phyloP scores from a whole-genome alignment of 371 early-diverging fungal species.

The Mucor sp. region DNA sequence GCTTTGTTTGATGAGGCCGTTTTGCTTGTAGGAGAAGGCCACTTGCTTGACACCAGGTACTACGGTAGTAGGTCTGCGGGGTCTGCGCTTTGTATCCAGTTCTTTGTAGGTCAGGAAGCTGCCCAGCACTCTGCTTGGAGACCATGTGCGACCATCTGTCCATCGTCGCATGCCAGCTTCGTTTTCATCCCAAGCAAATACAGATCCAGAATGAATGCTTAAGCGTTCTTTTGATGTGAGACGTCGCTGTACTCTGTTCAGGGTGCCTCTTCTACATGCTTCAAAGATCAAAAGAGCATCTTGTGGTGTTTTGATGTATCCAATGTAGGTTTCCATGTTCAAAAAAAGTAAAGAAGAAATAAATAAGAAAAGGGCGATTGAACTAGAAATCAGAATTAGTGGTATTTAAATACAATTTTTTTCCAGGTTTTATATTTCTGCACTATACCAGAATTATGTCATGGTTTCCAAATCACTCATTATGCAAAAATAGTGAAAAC shows the following conservation, averaged over 20 bases:
- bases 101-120: slow-evolving; percentile 83
- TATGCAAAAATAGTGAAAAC: slow-evolving; percentile 6
- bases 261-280: slow-evolving; percentile 70
- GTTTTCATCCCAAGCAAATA: slow-evolving; percentile 88
- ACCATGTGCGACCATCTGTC: slow-evolving; percentile 92
- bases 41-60: slow-evolving; percentile 14
- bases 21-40: slow-evolving; percentile 56
- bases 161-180: slow-evolving; percentile 90
- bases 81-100: slow-evolving; percentile 61
- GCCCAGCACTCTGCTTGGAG: slow-evolving; percentile 83
- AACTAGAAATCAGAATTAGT: slow-evolving; percentile 2
- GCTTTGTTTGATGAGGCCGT: slow-evolving; percentile 85
- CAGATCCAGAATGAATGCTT: slow-evolving; percentile 81
- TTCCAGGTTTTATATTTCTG: background rate
- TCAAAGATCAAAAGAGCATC: slow-evolving; percentile 85
- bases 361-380: slow-evolving; percentile 24
- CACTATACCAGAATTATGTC: background rate
- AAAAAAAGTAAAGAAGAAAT: background rate
- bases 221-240: slow-evolving; percentile 78
- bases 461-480: background rate
- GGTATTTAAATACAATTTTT: background rate
- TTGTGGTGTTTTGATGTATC: slow-evolving; percentile 76
- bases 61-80: slow-evolving; percentile 20
- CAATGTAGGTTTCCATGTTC: slow-evolving; percentile 73
- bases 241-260: slow-evolving; percentile 75